phyloP scores from a whole-genome alignment of 257 asterid genomes.

The Verbena officinalis region DNA sequence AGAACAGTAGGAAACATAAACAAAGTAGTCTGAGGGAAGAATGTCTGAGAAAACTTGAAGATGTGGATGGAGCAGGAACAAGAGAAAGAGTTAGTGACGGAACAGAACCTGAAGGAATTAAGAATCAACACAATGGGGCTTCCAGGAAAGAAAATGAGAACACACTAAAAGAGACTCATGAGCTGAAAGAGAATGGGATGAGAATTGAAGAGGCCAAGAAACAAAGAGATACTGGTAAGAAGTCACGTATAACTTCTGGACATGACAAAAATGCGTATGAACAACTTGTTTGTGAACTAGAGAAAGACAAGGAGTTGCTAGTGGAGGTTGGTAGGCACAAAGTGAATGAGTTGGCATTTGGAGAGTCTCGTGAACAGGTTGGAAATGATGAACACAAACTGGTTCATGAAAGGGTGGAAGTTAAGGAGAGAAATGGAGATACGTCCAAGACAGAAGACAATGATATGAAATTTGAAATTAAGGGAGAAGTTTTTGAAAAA shows the following conservation, averaged over 20 bases:
- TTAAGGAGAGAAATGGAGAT: slow-evolving; percentile 35
- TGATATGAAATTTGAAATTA: slow-evolving; percentile 27
- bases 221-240: slow-evolving; percentile 33
- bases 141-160: slow-evolving; percentile 32
- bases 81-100: slow-evolving; percentile 33
- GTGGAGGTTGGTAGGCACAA: slow-evolving; percentile 34
- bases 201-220: slow-evolving; percentile 24
- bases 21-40: slow-evolving; percentile 36
- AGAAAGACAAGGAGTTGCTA: slow-evolving; percentile 30
- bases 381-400: slow-evolving; percentile 25
- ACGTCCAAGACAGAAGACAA: slow-evolving; percentile 27
- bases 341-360: slow-evolving; percentile 33
- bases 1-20: slow-evolving; percentile 32
- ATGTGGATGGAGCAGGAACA: slow-evolving; percentile 36
- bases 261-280: slow-evolving; percentile 34
- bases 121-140: slow-evolving; percentile 36
- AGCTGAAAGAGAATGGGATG: slow-evolving; percentile 30
- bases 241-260: slow-evolving; percentile 31
- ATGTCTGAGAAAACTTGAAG: slow-evolving; percentile 36
- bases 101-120: slow-evolving; percentile 39
- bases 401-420: slow-evolving; percentile 34
- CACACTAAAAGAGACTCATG: slow-evolving; percentile 31
- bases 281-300: slow-evolving; percentile 24
- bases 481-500: slow-evolving; percentile 32
- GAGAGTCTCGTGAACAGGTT: slow-evolving; percentile 23